A percentile compares a stretch with the other conserved stretches of the same genome.
Evolutionary conservation across 768 basidiomycete genomes (phyloP).

Genomic region (Cantharellus cinnabarinus): DNA sequence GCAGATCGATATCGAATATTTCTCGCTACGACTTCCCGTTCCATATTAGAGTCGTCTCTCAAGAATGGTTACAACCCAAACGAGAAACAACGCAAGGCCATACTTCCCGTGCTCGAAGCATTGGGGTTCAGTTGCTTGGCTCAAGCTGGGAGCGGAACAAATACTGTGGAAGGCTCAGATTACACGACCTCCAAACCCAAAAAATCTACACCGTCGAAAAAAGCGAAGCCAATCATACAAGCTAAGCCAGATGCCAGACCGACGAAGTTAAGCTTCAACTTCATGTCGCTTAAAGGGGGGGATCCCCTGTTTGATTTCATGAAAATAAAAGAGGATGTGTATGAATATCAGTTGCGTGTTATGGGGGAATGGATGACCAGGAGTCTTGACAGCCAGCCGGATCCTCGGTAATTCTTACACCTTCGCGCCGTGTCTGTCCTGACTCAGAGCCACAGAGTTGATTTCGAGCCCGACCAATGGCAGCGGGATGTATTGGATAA

Average conservation of each 20-base stretch:
- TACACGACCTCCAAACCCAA: slow-evolving; percentile 16
- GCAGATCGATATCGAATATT: slow-evolving; percentile 27
- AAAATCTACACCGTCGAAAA: slow-evolving; percentile 9
- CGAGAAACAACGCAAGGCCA: background rate
- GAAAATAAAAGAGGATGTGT: slow-evolving; percentile 33
- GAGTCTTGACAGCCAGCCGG: slow-evolving; percentile 40
- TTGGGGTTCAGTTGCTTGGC: background rate
- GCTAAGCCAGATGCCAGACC: slow-evolving; percentile 7
- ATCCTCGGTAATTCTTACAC: slow-evolving; percentile 22
- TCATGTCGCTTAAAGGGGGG: slow-evolving; percentile 11
- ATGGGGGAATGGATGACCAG: slow-evolving; percentile 58
- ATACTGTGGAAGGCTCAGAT: background rate
- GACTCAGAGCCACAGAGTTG: slow-evolving; percentile 11
- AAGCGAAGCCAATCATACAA: slow-evolving; percentile 14
- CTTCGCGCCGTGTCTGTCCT: too few species aligned
- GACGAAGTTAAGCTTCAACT: slow-evolving; percentile 36
- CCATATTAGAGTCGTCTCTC: slow-evolving; percentile 22
- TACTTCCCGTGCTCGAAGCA: background rate
- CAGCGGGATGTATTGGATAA: slow-evolving; percentile 44
- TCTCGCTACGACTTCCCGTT: slow-evolving; percentile 21
- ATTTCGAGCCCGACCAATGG: slow-evolving; percentile 52
- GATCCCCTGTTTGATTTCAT: slow-evolving; percentile 28
- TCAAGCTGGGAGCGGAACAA: background rate
- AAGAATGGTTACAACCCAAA: background rate
- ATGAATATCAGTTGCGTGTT: slow-evolving; percentile 45